phyloP scores from a whole-genome alignment of 148 eudicot species.

The Fallopia convolvulus region DNA sequence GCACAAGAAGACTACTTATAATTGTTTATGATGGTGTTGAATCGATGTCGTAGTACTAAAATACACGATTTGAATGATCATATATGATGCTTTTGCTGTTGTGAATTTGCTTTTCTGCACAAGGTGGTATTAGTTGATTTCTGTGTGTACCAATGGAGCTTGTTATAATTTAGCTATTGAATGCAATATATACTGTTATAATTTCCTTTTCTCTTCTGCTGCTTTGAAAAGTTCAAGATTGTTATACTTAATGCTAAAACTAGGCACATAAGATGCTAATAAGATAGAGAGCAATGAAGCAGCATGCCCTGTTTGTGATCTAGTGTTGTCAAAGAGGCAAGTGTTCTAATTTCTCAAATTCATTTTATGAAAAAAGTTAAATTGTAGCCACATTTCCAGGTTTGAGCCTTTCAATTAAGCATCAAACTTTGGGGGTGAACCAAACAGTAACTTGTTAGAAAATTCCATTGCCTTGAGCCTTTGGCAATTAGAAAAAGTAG shows the following conservation, averaged over 20 bases:
- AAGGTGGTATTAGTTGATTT: too few relatives aligned
- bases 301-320: constrained; percentile 93
- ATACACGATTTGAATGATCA: too few relatives aligned
- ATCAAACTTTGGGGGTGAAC: background rate
- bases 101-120: too few relatives aligned
- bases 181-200: background rate
- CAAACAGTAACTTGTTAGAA: background rate
- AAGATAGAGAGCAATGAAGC: constrained; percentile 77
- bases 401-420: background rate
- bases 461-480: background rate
- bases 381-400: background rate
- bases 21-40: too few relatives aligned
- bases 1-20: too few relatives aligned
- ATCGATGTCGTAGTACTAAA: too few relatives aligned
- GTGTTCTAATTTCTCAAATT: background rate
- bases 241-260: constrained; percentile 35
- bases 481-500: background rate
- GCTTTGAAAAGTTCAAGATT: constrained; percentile 11
- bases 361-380: background rate
- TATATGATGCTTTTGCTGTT: too few relatives aligned
- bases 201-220: background rate
- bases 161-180: constrained; percentile 8
- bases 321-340: constrained; percentile 88
- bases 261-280: constrained; percentile 80
- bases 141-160: background rate